Evolutionary conservation across 495 filamentous ascomycete genomes (phyloP).

Genomic region (Aspergillus affinis): DNA sequence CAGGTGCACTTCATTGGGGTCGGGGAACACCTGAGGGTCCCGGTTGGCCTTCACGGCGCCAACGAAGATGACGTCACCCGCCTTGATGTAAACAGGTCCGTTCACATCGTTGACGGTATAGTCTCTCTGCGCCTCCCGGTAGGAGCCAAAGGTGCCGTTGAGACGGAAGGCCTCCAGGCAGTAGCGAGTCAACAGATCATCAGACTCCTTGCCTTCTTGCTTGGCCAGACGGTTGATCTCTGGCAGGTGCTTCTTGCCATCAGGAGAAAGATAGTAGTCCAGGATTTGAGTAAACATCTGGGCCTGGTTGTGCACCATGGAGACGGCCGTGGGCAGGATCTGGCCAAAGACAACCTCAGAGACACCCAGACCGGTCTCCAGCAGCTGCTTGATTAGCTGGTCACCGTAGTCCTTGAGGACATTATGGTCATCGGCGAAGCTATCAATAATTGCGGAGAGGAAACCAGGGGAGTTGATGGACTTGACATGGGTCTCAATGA

Average conservation of each 20-base stretch:
- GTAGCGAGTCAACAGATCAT: slow-evolving; percentile 51
- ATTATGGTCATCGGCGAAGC: slow-evolving; percentile 51
- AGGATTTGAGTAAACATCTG: slow-evolving; percentile 75
- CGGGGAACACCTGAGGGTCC: slow-evolving; percentile 66
- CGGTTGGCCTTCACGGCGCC: slow-evolving; percentile 53
- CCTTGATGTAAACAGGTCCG: slow-evolving; percentile 47
- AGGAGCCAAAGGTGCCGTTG: slow-evolving; percentile 58
- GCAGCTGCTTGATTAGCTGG: slow-evolving; percentile 65
- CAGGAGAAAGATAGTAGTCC: slow-evolving; percentile 68
- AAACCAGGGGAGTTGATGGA: slow-evolving; percentile 55
- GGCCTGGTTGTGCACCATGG: slow-evolving; percentile 67
- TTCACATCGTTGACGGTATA: slow-evolving; percentile 53
- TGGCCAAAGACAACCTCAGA: slow-evolving; percentile 75
- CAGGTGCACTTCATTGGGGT: slow-evolving; percentile 63
- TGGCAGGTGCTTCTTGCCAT: slow-evolving; percentile 54
- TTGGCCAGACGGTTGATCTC: slow-evolving; percentile 59
- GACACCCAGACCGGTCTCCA: slow-evolving; percentile 61
- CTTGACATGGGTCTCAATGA: slow-evolving; percentile 67
- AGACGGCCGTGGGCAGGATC: slow-evolving; percentile 60
- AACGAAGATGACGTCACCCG: slow-evolving; percentile 54
- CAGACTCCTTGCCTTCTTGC: slow-evolving; percentile 43
- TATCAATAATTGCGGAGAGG: slow-evolving; percentile 56
- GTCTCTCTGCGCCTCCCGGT: slow-evolving; percentile 46
- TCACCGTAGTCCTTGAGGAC: slow-evolving; percentile 65
- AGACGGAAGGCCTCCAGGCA: slow-evolving; percentile 58